Percentiles rank a stretch among this genome's conserved stretches.
phyloP scores from a whole-genome alignment of 2,329 filamentous ascomycete species.

The Elsinoe australis region DNA sequence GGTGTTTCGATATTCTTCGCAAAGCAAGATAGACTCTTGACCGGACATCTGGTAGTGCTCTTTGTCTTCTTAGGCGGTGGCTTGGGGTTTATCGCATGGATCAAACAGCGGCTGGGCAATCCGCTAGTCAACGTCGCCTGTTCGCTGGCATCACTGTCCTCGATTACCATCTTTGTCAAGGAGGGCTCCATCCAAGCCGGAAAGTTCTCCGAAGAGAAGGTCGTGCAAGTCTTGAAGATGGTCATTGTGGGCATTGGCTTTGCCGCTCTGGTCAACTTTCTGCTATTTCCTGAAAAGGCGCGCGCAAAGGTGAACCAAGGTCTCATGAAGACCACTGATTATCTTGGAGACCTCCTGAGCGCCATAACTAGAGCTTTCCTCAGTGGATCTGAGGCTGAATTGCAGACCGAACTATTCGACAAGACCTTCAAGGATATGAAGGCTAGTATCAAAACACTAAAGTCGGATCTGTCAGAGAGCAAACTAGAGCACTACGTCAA shows the following conservation, averaged over 20 bases:
- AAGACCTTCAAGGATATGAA: constrained; percentile 53
- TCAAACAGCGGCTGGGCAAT: constrained; percentile 33
- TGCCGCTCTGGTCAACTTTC: constrained; percentile 65
- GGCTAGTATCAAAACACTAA: constrained; percentile 60
- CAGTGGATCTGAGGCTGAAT: constrained; percentile 70
- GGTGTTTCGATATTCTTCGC: constrained; percentile 75
- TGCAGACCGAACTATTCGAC: constrained; percentile 60
- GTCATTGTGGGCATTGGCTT: constrained; percentile 67
- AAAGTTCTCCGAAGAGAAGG: constrained; percentile 72
- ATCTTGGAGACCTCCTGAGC: constrained; percentile 72
- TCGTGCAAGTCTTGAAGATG: constrained; percentile 76
- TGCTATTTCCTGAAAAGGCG: constrained; percentile 72
- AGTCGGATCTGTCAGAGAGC: constrained; percentile 72
- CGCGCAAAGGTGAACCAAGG: constrained; percentile 64
- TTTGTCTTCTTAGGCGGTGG: constrained; percentile 79
- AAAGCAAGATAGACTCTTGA: constrained; percentile 54
- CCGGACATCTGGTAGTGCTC: constrained; percentile 73
- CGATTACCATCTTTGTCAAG: constrained; percentile 85
- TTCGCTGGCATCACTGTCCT: constrained; percentile 77
- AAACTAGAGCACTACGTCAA: constrained; percentile 82
- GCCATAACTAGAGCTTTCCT: constrained; percentile 78
- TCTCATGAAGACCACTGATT: constrained; percentile 64
- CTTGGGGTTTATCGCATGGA: constrained; percentile 64
- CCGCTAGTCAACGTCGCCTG: constrained; percentile 51
- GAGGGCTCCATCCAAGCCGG: constrained; percentile 80